Conservation (phyloP, 2,329 filamentous ascomycete genomes). For the Colletotrichum higginsianum region DNA sequence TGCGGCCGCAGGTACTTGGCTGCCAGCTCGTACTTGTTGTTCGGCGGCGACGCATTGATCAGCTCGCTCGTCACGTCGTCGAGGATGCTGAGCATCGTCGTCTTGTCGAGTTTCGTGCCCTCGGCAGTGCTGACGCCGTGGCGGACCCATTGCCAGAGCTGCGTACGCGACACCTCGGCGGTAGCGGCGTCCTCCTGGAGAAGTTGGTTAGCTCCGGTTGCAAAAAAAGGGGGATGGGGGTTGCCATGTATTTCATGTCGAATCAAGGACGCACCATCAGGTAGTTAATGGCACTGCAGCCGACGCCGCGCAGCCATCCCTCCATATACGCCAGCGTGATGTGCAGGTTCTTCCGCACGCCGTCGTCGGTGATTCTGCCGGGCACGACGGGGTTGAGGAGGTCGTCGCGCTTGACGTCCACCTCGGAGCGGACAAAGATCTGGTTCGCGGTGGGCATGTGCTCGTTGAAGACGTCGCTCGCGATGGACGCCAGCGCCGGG, state of each 20-base stretch:
- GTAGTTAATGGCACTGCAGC: conserved; percentile 92
- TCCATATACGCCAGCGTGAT: conserved; percentile 95
- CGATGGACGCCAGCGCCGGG: conserved; percentile 85
- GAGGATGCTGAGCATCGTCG: conserved; percentile 82
- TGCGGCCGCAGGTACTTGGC: conserved; percentile 33
- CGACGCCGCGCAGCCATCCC: conserved; percentile 90
- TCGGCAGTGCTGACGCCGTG: conserved; percentile 78
- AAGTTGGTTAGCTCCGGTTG: neutral
- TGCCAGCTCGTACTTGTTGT: conserved; percentile 43
- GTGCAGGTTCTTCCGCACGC: conserved; percentile 92
- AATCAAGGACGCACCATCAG: conserved; percentile 70
- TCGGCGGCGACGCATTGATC: conserved; percentile 26
- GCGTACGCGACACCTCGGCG: conserved; percentile 86
- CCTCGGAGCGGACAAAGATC: conserved; percentile 84
- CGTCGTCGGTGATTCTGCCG: conserved; percentile 86
- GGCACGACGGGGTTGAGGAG: conserved; percentile 93
- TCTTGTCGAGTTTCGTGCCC: conserved; percentile 87
- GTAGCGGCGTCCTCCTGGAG: conserved; percentile 84
- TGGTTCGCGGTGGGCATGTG: conserved; percentile 96
- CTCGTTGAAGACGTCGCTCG: conserved; percentile 89
- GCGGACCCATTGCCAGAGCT: conserved; percentile 90
- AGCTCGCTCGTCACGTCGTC: conserved; percentile 64
- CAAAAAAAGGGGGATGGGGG: neutral
- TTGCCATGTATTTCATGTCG: too few relatives aligned
- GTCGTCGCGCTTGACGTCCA: conserved; percentile 83